phyloP scores from a whole-genome alignment of 805 yeast genomes.

The Saturnispora serradocipensis region DNA sequence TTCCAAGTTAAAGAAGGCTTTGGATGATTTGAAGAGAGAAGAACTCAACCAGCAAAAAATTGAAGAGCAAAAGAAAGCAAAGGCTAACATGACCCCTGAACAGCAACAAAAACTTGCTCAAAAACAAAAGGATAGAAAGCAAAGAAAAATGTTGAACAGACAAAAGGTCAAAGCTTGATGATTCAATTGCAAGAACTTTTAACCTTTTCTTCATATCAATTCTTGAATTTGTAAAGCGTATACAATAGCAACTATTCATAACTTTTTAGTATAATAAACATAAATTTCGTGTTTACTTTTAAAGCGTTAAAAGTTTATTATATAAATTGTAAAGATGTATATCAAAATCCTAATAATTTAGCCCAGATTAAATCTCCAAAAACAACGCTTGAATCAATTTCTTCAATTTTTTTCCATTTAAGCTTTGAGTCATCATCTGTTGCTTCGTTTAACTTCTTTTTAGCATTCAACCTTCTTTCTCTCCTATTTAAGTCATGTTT shows the following conservation, averaged over 20 bases:
- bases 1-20: conserved; percentile 57
- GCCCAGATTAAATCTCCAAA: conserved; percentile 8
- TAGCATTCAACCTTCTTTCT: conserved; percentile 10
- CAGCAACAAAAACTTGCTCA: conserved; percentile 72
- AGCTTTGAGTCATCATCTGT: not conserved
- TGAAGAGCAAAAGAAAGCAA: conserved; percentile 56
- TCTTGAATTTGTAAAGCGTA: not conserved
- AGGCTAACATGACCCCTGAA: conserved; percentile 60
- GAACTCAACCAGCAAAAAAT: conserved; percentile 61
- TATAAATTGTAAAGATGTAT: not conserved
- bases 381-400: conserved; percentile 7
- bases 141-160: conserved; percentile 60
- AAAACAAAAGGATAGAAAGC: conserved; percentile 74
- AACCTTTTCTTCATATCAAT: not conserved
- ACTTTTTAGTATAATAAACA: not conserved
- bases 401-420: conserved; percentile 7
- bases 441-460: not conserved
- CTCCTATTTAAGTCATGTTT: conserved; percentile 11
- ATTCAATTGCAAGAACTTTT: not conserved
- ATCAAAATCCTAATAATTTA: not conserved
- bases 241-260: not conserved
- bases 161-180: conserved; percentile 36
- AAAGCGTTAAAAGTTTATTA: not conserved
- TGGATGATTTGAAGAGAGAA: conserved; percentile 59
- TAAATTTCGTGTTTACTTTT: too few relatives aligned